Conservation (phyloP, 371 early-diverging fungal genomes). For the Mortierella sp. region DNA sequence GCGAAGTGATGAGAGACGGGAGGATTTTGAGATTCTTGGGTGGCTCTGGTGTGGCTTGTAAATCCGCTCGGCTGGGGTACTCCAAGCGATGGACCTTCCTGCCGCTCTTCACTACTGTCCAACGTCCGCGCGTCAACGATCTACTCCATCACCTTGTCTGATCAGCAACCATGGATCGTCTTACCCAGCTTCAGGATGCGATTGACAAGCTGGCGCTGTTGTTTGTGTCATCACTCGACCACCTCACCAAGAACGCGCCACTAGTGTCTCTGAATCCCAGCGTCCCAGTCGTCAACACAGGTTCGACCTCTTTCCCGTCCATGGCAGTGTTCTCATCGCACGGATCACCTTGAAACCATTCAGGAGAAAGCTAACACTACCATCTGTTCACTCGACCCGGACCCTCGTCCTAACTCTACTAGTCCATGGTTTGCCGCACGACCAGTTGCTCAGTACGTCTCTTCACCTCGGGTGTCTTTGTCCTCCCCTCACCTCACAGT, state of each 20-base stretch:
- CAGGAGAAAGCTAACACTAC: not conserved
- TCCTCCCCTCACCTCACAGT: too few relatives aligned
- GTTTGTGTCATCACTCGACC: slow-evolving; percentile 53
- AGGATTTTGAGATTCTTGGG: not conserved
- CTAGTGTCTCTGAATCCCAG: slow-evolving; percentile 35
- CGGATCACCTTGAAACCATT: too few relatives aligned
- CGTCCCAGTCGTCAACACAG: slow-evolving; percentile 45
- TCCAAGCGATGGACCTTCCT: too few relatives aligned
- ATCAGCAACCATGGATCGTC: slow-evolving; percentile 55
- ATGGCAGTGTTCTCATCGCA: too few relatives aligned
- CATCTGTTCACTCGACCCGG: too few relatives aligned
- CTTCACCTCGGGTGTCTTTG: too few relatives aligned
- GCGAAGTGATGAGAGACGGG: not conserved
- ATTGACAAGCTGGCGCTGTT: slow-evolving; percentile 60
- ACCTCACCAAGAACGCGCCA: slow-evolving; percentile 49
- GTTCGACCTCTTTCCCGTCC: too few relatives aligned
- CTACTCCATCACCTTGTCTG: not conserved
- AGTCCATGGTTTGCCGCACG: slow-evolving; percentile 46
- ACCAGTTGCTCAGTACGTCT: slow-evolving; percentile 29
- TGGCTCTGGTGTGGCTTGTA: too few relatives aligned
- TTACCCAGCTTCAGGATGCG: slow-evolving; percentile 73
- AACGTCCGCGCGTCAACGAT: too few relatives aligned
- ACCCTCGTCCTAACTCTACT: too few relatives aligned
- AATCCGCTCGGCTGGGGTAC: too few relatives aligned
- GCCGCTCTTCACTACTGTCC: too few relatives aligned